phyloP scores from a whole-genome alignment of 2,329 filamentous ascomycete genomes.

The Daldinia eschscholtzii region DNA sequence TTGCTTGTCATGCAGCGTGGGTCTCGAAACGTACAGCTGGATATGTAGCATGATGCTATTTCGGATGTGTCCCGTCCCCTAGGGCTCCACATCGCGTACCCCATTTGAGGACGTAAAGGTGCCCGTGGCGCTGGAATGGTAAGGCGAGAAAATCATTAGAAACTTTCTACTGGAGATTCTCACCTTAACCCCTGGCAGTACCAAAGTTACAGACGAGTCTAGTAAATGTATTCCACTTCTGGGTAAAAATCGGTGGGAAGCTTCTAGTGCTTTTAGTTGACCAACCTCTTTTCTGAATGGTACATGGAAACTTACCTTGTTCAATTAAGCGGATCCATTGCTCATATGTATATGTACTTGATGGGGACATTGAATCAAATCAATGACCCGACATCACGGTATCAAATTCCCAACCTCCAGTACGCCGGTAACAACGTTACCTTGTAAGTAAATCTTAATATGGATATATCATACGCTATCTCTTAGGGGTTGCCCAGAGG shows the following conservation, averaged over 20 bases:
- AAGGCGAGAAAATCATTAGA: slow-evolving; percentile 25
- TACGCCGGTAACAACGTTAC: slow-evolving; percentile 14
- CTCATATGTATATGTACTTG: slow-evolving; percentile 8
- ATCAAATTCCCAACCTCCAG: slow-evolving; percentile 21
- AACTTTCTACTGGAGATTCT: slow-evolving; percentile 1
- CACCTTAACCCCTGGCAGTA: slow-evolving; percentile 9
- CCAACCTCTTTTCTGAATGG: slow-evolving; percentile 4
- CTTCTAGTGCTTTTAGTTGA: slow-evolving; percentile 7
- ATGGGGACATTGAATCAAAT: slow-evolving; percentile 17
- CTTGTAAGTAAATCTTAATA: slow-evolving; percentile 19
- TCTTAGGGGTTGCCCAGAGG: not conserved
- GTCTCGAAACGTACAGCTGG: slow-evolving; percentile 31
- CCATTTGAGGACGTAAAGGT: slow-evolving; percentile 25
- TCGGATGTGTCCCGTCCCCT: slow-evolving; percentile 42
- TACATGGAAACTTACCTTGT: not conserved
- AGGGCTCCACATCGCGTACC: slow-evolving; percentile 27
- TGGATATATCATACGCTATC: not conserved
- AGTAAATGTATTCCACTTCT: slow-evolving; percentile 12
- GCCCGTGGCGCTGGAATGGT: slow-evolving; percentile 38
- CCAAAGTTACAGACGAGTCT: slow-evolving; percentile 14
- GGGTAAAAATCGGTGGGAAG: slow-evolving; percentile 11
- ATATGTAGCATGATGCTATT: slow-evolving; percentile 38
- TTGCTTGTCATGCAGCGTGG: slow-evolving; percentile 37
- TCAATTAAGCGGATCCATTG: slow-evolving; percentile 2
- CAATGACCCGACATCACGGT: slow-evolving; percentile 26